phyloP scores from a whole-genome alignment of 2,329 filamentous ascomycete genomes.

The Ascosphaera apis region DNA sequence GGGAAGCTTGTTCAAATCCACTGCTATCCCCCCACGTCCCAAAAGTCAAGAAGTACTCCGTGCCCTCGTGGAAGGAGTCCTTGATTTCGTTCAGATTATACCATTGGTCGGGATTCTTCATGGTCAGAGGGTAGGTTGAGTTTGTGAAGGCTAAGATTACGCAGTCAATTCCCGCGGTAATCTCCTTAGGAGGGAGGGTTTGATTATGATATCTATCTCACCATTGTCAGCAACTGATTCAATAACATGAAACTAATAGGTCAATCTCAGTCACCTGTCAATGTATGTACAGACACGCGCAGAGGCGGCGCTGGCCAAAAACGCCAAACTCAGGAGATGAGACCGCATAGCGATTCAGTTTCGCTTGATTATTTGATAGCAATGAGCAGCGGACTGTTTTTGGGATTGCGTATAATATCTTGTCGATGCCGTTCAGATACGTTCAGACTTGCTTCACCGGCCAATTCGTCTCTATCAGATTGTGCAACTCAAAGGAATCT shows the following conservation, averaged over 20 bases:
- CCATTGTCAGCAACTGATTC: neutral
- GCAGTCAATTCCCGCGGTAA: constrained; percentile 27
- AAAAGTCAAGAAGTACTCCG: constrained; percentile 46
- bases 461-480: too few relatives aligned
- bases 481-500: too few relatives aligned
- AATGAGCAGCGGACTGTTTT: too few relatives aligned
- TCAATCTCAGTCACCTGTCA: constrained; percentile 27
- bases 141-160: constrained; percentile 33
- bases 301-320: constrained; percentile 8
- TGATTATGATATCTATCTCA: constrained; percentile 19
- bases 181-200: constrained; percentile 12
- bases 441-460: too few relatives aligned
- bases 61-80: constrained; percentile 27
- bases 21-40: constrained; percentile 50
- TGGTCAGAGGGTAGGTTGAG: constrained; percentile 26
- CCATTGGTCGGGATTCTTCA: constrained; percentile 27
- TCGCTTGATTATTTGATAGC: too few relatives aligned
- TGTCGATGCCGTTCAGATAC: too few relatives aligned
- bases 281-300: constrained; percentile 22
- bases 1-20: constrained; percentile 29
- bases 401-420: too few relatives aligned
- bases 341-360: neutral
- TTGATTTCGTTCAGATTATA: constrained; percentile 29
- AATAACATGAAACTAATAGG: neutral
- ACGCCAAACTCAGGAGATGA: constrained; percentile 11